Percentiles rank a stretch among this genome's conserved stretches.
These are phyloP conservation scores for Solanum corneliomulleri DNA, from an alignment of 257 asterid genomes.

Conservation along the genomic window DNA sequence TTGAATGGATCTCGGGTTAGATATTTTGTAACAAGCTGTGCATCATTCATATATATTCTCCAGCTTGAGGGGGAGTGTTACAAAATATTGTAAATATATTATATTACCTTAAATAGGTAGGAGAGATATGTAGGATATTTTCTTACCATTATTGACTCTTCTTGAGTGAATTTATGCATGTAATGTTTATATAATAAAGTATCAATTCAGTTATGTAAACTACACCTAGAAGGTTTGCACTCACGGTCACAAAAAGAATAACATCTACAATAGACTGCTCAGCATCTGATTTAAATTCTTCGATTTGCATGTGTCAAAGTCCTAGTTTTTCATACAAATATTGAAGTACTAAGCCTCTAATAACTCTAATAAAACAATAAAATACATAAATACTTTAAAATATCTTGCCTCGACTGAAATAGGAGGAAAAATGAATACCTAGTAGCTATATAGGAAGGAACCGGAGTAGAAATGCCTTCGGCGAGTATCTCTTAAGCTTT, in stretches of 20 bases:
- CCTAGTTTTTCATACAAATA: neutral
- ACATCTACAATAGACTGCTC: neutral
- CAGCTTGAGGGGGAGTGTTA: too few species aligned
- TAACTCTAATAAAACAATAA: neutral
- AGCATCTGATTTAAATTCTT: neutral
- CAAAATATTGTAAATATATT: too few species aligned
- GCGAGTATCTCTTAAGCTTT: conserved; percentile 53
- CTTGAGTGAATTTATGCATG: too few species aligned
- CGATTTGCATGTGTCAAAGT: neutral
- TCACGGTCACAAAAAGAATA: neutral
- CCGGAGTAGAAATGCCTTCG: conserved; percentile 80
- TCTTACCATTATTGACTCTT: too few species aligned
- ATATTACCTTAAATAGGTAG: too few species aligned
- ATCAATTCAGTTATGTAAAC: too few species aligned
- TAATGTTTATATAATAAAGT: neutral
- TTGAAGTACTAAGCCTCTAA: neutral
- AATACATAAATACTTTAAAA: neutral
- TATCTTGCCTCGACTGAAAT: neutral
- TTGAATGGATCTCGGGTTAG: too few species aligned
- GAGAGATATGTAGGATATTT: too few species aligned
- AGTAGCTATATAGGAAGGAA: conserved; percentile 77
- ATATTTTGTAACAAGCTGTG: too few species aligned
- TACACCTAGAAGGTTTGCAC: neutral
- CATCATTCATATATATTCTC: too few species aligned
- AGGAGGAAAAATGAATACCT: conserved; percentile 28